These are phyloP conservation scores for Agrocybe chaxingu DNA, from an alignment of 768 basidiomycete species.

Conservation along the genomic window DNA sequence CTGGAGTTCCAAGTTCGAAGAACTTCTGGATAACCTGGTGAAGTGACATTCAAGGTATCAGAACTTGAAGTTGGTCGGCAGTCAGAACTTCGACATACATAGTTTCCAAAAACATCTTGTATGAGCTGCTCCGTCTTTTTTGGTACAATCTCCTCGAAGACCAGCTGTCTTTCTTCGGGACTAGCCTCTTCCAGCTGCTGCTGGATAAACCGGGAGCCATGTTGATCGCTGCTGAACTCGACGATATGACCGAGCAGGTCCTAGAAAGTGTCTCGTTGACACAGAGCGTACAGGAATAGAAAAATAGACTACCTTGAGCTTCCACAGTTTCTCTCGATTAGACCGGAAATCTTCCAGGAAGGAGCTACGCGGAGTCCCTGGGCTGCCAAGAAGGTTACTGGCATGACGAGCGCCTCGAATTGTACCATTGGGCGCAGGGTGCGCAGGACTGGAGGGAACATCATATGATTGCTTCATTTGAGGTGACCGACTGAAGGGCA, in stretches of 20 bases:
- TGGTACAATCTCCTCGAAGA: constrained; percentile 89
- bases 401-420: constrained; percentile 43
- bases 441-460: too few species aligned
- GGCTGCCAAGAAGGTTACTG: constrained; percentile 24
- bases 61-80: background rate
- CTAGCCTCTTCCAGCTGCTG: constrained; percentile 61
- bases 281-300: background rate
- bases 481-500: background rate
- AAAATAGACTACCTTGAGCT: constrained; percentile 52
- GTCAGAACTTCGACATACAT: constrained; percentile 47
- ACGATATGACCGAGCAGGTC: constrained; percentile 83
- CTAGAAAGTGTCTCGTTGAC: constrained; percentile 34
- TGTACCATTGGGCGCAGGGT: background rate
- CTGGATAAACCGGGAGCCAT: constrained; percentile 98
- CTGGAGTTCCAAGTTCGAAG: constrained; percentile 79
- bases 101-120: constrained; percentile 95
- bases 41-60: constrained; percentile 5
- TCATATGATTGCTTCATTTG: too few species aligned
- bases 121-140: constrained; percentile 71
- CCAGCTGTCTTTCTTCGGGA: constrained; percentile 71
- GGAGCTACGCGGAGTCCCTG: constrained; percentile 51
- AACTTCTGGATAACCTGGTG: constrained; percentile 87
- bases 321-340: constrained; percentile 79
- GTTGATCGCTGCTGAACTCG: constrained; percentile 93
- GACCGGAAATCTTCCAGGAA: constrained; percentile 83